Evolutionary conservation across 2,329 filamentous ascomycete genomes (phyloP).

Genomic region (Cadophora sp.): DNA sequence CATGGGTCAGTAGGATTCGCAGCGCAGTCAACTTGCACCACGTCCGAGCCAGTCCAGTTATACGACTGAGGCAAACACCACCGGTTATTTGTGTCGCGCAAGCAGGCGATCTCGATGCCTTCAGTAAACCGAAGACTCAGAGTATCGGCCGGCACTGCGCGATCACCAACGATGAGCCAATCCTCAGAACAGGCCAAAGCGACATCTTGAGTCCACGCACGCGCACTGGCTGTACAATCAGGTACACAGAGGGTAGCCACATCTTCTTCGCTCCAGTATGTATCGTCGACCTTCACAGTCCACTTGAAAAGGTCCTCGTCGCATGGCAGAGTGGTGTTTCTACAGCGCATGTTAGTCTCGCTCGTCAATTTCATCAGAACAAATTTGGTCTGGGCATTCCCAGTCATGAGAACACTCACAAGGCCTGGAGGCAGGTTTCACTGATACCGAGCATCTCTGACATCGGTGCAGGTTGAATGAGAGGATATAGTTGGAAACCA

Average conservation of each 20-base stretch:
- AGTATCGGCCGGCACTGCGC: not conserved
- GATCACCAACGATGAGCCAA: not conserved
- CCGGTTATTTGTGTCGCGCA: not conserved
- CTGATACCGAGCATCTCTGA: not conserved
- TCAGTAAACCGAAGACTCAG: not conserved
- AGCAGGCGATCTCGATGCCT: not conserved
- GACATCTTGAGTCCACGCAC: not conserved
- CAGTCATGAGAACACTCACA: not conserved
- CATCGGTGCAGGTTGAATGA: not conserved
- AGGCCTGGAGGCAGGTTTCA: not conserved
- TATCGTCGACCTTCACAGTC: constrained; percentile 3
- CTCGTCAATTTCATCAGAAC: not conserved
- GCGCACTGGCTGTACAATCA: not conserved
- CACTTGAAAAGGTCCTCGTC: constrained; percentile 3
- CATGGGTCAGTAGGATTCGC: not conserved
- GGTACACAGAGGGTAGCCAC: not conserved
- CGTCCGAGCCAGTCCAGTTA: constrained; percentile 4
- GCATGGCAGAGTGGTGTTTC: not conserved
- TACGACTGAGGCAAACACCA: constrained; percentile 1
- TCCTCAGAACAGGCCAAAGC: not conserved
- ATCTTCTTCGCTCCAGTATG: not conserved
- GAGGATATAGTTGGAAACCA: not conserved
- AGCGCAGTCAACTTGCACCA: not conserved
- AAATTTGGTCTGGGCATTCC: not conserved
- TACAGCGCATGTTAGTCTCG: not conserved